Conservation (phyloP, 306 rosid genomes). For the Carpinus viminea region DNA sequence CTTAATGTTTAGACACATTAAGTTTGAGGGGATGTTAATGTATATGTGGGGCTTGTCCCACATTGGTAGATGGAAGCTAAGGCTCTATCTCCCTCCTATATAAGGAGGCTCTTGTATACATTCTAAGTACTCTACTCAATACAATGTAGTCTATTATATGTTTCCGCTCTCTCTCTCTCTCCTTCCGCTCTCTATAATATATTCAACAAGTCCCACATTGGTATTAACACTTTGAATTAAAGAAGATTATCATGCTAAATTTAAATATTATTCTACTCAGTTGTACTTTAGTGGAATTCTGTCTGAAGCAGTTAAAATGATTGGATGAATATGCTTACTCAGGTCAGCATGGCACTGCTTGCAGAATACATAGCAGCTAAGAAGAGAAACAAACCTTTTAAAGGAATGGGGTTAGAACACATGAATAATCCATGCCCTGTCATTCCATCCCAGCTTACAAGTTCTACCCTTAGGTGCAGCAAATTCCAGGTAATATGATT, state of each 20-base stretch:
- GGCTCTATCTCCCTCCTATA: no score
- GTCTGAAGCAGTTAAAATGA: conserved; percentile 19
- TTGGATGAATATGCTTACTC: conserved; percentile 29
- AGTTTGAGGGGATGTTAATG: no score
- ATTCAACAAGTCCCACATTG: no score
- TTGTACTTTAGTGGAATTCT: conserved; percentile 5
- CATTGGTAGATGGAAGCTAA: no score
- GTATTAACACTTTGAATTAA: conserved; percentile 12
- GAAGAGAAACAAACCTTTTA: conserved; percentile 67
- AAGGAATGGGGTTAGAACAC: conserved; percentile 82
- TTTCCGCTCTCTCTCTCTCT: no score
- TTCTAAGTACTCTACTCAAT: no score
- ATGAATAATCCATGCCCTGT: conserved; percentile 72
- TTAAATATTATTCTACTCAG: conserved; percentile 11
- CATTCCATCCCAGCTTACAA: conserved; percentile 65
- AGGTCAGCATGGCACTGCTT: conserved; percentile 93
- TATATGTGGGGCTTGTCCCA: no score
- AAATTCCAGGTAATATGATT: conserved; percentile 72
- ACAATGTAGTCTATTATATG: no score
- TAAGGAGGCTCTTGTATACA: no score
- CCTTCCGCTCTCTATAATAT: no score
- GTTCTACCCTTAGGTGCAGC: conserved; percentile 56
- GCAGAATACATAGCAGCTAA: conserved; percentile 59
- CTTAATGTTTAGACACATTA: no score
- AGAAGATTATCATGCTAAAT: conserved; percentile 17